Base-by-base conservation (phyloP, 2,329 filamentous ascomycete species). In the Akanthomyces dipterigenus region DNA sequence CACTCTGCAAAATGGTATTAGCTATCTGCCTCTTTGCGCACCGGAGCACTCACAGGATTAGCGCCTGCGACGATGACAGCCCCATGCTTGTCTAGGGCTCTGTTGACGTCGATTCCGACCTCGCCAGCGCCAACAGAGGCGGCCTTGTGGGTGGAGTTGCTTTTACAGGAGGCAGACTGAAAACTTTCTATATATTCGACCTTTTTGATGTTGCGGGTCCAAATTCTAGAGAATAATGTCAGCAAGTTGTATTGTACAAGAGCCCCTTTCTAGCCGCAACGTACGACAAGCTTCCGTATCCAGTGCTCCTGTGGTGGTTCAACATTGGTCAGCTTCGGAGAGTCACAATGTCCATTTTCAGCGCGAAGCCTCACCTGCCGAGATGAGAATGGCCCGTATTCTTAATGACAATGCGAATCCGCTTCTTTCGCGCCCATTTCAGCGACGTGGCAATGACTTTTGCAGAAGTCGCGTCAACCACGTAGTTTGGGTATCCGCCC, bases 401-500 rank as follows among this genome's bases (percentile, higher is more conserved):
- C 46, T 66, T 66, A 48, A 69, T 61, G 16, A 67, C 64, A 36
- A 69, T 63, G 8, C 67, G 63, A 20, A 69, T 55, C 53, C 65
- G 65, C 43, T 67, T 70, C 38, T 71, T 66, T 36, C 71, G 70
- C 12, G 70, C 70, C 61, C 73, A 73, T 59, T 68, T 67, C 50
- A 69, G 57, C 26, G 64, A 63, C 38, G 64, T 63, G 36, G 61
- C 65, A 7, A 71, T 67, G 56, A 72, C 68, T 5, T 63, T 62
- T 8, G 65, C 46, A 2, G 64, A 62, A 12, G 68, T 68, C 2
- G 71, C 70, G 38, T 69, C 67, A 45, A 73, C 66, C 18, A 68
- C 68, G 58, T 72, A 73, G n/a, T 58, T 62, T 5, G 73, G 67
- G 51, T 75, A 75, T 31, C 70, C 73, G 5, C 76, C 77, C 24